Evolutionary conservation across 176 grass and related monocot species (phyloP), one percentile per base, ranked within the genome.

Genomic region (Bothriochloa decipiens): DNA sequence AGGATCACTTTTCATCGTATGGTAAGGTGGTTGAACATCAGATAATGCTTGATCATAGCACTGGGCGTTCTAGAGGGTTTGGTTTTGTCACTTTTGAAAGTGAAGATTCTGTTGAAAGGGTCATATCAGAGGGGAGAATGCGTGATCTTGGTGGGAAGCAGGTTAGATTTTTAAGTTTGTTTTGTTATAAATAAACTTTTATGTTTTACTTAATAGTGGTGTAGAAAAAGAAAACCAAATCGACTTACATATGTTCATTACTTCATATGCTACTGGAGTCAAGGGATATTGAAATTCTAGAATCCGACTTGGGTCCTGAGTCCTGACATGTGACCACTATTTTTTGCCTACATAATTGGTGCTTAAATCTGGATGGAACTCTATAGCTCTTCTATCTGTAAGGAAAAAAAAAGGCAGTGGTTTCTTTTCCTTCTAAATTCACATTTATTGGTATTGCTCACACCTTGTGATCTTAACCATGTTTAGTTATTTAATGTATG

Each of bases 21-120:
- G 97, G 97, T 83, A 88, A 88, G 41, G 89, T 99, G 50, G 82
- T 82, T 46, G 97, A 99, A 70, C 97, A 99, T 65, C 88, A 94
- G 88, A 99, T 99, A 89, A 99, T 99, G 93, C 79, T 96, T 16
- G 97, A 99, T 72, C 93, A 96, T 88, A 87, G 84, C 72, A 96
- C 97, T 69, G 90, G 97, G 13, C 91, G 97, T 65, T 99, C 97
- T 75, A 87, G 97, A 84, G 97, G 97, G 37, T 99, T 99, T 86
- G 97, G 97, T 82, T 99, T 99, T 82, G 90, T 99, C 42, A 96
- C 93, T 75, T 99, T 99, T 45, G 94, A 96, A 85, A 91, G 84
- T 16, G 97, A 94, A 77, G 93, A 99, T 81, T 86, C 93, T 81
- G 97, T 99, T 32, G 93, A 99, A 80, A 91, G 86, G 73, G 90